These are phyloP conservation scores for Cenococcum geophilum DNA, from an alignment of 495 filamentous ascomycete genomes.

Conservation along the genomic window DNA sequence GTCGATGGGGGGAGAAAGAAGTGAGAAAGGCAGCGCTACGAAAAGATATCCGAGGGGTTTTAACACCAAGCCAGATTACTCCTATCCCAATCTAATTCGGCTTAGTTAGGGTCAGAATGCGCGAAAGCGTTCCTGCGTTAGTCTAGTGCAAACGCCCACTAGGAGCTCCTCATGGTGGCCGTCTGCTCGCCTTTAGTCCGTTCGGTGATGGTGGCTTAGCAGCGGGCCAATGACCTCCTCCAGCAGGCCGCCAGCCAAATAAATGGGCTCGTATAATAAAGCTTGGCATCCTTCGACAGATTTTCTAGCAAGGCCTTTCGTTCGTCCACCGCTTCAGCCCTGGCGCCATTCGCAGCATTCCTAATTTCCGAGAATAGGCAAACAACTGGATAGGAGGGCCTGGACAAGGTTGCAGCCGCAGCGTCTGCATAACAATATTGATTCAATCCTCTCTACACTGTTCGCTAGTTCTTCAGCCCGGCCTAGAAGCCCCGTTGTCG, in stretches of 20 bases:
- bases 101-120: not conserved
- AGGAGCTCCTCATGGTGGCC: no score
- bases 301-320: not conserved
- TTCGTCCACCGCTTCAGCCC: slow-evolving; percentile 9
- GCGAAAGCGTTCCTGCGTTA: slow-evolving; percentile 12
- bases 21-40: slow-evolving; percentile 9
- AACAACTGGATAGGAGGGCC: not conserved
- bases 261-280: not conserved
- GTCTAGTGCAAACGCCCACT: not conserved
- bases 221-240: not conserved
- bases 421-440: not conserved
- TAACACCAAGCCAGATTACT: not conserved
- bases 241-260: slow-evolving; percentile 3
- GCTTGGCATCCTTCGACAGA: not conserved
- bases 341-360: not conserved
- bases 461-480: not conserved
- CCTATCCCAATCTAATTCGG: not conserved
- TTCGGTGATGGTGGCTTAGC: no score
- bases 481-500: not conserved
- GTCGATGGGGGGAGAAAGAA: slow-evolving; percentile 12
- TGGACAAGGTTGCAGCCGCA: not conserved
- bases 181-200: no score
- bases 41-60: slow-evolving; percentile 1
- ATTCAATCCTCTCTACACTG: not conserved
- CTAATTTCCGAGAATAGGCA: slow-evolving; percentile 28